Evolutionary conservation across 2,329 filamentous ascomycete species (phyloP), one percentile per base, ranked within the genome.

Genomic region (Penicillium glabrum): DNA sequence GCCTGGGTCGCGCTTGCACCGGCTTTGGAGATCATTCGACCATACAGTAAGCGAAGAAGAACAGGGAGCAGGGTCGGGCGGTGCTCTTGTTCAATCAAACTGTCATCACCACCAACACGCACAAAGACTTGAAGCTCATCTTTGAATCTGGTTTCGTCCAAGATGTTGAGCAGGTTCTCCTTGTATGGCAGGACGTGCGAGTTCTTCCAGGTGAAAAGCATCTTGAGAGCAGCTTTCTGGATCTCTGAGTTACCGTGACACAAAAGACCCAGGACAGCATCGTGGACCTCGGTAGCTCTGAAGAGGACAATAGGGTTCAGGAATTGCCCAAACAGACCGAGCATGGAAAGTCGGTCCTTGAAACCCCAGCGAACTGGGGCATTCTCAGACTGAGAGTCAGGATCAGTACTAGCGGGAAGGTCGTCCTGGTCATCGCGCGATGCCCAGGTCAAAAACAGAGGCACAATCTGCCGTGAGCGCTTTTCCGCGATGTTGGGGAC

Each of bases 51-150:
- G 48, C 93, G 85, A 33, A 99, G 83, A 26, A 99, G 80, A 5
- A 99, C 85, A 1, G 95, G 93, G 82, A 98, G 90, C 35, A 97
- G 75, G 46, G 86, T 84, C 3, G 78, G 68, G 9, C 89, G 86
- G 69, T 99, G 91, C 50, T 89, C 85, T 7, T 86, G 79, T 63
- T 88, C 86, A 62, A 97, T 89, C 53, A 87, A 76, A 56, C 86
- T 86, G 58, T 84, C 79, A 39, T 85, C 78, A 24, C 77, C 69
- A 19, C 90, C 87, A 16, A 89, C 84, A 68, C 91, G 89, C 52
- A 99, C 83, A 62, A 99, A 89, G 5, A 95, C 86, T 0, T 91
- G 89, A n/a, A 99, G 82, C 71, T 98, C 93, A 68, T 98, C 95
- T 69, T 92, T 91, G 76, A 98, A 96, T 48, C 90, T 85, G 24